phyloP scores from a whole-genome alignment of 352 stramenopile species.

The Globisporangium ultimum region DNA sequence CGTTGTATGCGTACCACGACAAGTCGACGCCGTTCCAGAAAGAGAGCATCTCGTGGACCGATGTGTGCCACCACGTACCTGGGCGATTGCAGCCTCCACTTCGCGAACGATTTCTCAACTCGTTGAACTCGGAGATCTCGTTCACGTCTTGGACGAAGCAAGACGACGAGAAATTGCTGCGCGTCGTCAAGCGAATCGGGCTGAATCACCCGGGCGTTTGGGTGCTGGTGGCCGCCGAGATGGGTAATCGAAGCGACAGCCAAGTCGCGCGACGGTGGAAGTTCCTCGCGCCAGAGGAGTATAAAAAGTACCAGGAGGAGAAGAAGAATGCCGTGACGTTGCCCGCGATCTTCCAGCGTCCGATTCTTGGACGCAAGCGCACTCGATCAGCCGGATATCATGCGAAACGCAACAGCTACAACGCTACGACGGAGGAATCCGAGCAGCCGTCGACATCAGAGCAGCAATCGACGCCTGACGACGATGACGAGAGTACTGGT shows the following conservation, averaged over 20 bases:
- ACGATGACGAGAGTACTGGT: conserved; percentile 2
- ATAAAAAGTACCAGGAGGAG: conserved; percentile 22
- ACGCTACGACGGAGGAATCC: conserved; percentile 14
- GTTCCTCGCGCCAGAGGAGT: conserved; percentile 32
- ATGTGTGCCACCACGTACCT: conserved; percentile 58
- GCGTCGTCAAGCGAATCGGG: conserved; percentile 32
- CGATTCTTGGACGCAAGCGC: conserved; percentile 25
- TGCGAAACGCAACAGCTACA: conserved; percentile 37
- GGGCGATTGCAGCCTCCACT: conserved; percentile 49
- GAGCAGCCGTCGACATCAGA: conserved; percentile 4
- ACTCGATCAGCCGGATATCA: conserved; percentile 12
- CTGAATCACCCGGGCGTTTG: conserved; percentile 34
- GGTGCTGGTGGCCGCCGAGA: conserved; percentile 35
- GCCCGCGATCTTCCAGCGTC: conserved; percentile 47
- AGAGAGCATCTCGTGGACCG: conserved; percentile 51
- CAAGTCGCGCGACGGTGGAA: conserved; percentile 47
- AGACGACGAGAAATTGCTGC: conserved; percentile 45
- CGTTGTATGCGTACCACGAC: conserved; percentile 51
- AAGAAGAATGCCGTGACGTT: conserved; percentile 22
- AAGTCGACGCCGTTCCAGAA: conserved; percentile 38
- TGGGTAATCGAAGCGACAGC: conserved; percentile 47
- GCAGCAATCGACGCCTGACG: conserved; percentile 2
- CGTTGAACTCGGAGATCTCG: conserved; percentile 61
- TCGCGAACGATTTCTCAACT: conserved; percentile 67
- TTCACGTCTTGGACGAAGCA: conserved; percentile 52